These are phyloP conservation scores for Chytriomyces sp. DNA, from an alignment of 192 early-diverging fungal genomes.

Conservation along the genomic window DNA sequence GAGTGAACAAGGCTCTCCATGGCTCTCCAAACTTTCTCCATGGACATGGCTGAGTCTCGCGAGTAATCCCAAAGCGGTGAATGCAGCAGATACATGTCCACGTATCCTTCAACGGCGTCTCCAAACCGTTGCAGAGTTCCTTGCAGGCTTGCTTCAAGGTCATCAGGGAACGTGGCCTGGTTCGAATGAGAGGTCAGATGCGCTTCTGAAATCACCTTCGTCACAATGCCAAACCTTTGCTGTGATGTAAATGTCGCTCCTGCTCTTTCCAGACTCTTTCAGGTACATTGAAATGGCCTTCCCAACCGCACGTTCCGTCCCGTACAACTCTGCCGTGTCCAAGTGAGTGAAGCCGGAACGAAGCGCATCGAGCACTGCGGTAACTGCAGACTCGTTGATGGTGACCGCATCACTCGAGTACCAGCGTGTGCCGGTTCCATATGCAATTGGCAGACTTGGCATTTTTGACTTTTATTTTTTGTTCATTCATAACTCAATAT, in stretches of 20 bases:
- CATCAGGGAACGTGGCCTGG: conserved; percentile 7
- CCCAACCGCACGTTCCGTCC: conserved; percentile 67
- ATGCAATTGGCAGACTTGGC: neutral
- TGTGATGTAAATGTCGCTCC: conserved; percentile 58
- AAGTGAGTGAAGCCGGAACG: conserved; percentile 47
- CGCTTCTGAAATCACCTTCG: neutral
- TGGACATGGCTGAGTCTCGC: neutral
- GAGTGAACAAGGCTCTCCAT: conserved; percentile 73
- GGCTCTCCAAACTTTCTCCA: conserved; percentile 73
- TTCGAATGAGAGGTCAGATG: neutral
- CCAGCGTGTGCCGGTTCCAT: neutral
- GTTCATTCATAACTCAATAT: too few species aligned
- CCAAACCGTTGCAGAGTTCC: conserved; percentile 68
- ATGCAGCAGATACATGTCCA: conserved; percentile 85
- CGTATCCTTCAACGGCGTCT: conserved; percentile 61
- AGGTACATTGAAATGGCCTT: conserved; percentile 17
- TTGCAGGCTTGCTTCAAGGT: neutral
- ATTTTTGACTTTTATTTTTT: neutral
- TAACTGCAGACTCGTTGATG: neutral
- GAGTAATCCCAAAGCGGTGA: conserved; percentile 61
- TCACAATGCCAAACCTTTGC: conserved; percentile 34
- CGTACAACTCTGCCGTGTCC: conserved; percentile 69
- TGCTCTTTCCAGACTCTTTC: conserved; percentile 48
- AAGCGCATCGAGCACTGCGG: neutral
- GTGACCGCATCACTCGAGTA: neutral